A percentile compares a stretch with the other conserved stretches of the same genome.
These are phyloP conservation scores for Aspergillus unguis DNA, from an alignment of 2,329 filamentous ascomycete genomes.

Conservation along the genomic window DNA sequence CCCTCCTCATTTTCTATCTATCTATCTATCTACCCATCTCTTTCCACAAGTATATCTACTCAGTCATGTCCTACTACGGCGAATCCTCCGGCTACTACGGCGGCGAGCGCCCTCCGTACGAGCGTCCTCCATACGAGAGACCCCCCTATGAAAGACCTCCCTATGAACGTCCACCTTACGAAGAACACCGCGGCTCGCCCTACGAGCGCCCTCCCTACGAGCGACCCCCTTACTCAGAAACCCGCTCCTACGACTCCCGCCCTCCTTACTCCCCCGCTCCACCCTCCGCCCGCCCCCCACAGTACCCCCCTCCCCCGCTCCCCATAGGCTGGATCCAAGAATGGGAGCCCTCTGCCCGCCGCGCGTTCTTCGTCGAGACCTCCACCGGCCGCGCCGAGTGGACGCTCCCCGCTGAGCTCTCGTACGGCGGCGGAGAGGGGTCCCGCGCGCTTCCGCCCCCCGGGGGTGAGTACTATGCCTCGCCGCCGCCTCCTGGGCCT, in stretches of 20 bases:
- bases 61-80: constrained; percentile 17
- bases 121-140: constrained; percentile 10
- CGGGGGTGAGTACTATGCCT: constrained; percentile 18
- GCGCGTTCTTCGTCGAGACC: constrained; percentile 64
- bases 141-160: constrained; percentile 9
- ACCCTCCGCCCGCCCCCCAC: constrained; percentile 29
- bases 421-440: constrained; percentile 9
- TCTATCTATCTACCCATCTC: background rate
- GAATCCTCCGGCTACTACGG: constrained; percentile 13
- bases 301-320: constrained; percentile 49
- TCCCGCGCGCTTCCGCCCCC: background rate
- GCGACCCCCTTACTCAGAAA: constrained; percentile 15
- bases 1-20: background rate
- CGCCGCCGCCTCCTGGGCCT: constrained; percentile 12
- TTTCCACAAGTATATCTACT: background rate
- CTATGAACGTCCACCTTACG: constrained; percentile 13
- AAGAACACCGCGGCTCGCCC: constrained; percentile 7
- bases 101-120: constrained; percentile 13
- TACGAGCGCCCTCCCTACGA: constrained; percentile 15
- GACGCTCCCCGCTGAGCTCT: constrained; percentile 51
- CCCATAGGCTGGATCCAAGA: constrained; percentile 61
- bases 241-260: constrained; percentile 7
- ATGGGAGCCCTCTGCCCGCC: constrained; percentile 60
- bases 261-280: constrained; percentile 31
- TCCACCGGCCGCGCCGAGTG: constrained; percentile 62